These are phyloP conservation scores for Starmerella etchellsii DNA, from an alignment of 805 yeast genomes.

Conservation along the genomic window DNA sequence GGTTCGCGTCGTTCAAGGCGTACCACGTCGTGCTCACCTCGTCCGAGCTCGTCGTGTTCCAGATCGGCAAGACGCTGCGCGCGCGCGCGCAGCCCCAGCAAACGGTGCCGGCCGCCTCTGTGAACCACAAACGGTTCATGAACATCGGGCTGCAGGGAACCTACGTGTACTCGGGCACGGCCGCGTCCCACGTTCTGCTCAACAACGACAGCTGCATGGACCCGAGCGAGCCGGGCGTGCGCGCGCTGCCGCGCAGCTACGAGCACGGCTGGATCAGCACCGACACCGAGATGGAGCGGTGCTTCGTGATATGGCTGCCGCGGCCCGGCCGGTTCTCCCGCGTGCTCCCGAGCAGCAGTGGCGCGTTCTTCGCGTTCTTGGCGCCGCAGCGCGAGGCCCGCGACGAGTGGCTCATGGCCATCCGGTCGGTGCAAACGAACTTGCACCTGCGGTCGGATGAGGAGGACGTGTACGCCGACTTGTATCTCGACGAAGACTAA, in stretches of 20 bases:
- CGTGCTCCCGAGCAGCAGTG: constrained; percentile 24
- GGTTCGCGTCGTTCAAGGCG: constrained; percentile 52
- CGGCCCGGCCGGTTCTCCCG: constrained; percentile 37
- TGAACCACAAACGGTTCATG: constrained; percentile 38
- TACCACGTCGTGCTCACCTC: constrained; percentile 56
- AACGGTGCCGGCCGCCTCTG: constrained; percentile 30
- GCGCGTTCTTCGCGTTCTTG: constrained; percentile 53
- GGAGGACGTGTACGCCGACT: background rate
- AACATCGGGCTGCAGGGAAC: constrained; percentile 54
- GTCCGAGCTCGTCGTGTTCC: constrained; percentile 50
- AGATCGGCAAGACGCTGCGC: constrained; percentile 4
- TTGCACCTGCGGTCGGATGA: constrained; percentile 1
- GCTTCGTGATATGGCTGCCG: constrained; percentile 55
- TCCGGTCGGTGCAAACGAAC: constrained; percentile 26
- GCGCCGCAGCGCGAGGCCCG: constrained; percentile 71
- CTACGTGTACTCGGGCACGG: constrained; percentile 61
- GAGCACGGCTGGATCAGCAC: constrained; percentile 73
- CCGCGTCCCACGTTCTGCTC: constrained; percentile 46
- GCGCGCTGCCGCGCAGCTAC: constrained; percentile 57
- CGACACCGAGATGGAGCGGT: constrained; percentile 62
- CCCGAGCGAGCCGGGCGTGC: constrained; percentile 39
- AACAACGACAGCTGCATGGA: constrained; percentile 36
- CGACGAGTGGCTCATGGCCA: constrained; percentile 60
- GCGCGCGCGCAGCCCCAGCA: constrained; percentile 24
- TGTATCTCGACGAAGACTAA: constrained; percentile 1